Percentiles rank a stretch among this genome's conserved stretches.
Evolutionary conservation across 2,329 filamentous ascomycete genomes (phyloP).

Genomic region (Daldinia sp.): DNA sequence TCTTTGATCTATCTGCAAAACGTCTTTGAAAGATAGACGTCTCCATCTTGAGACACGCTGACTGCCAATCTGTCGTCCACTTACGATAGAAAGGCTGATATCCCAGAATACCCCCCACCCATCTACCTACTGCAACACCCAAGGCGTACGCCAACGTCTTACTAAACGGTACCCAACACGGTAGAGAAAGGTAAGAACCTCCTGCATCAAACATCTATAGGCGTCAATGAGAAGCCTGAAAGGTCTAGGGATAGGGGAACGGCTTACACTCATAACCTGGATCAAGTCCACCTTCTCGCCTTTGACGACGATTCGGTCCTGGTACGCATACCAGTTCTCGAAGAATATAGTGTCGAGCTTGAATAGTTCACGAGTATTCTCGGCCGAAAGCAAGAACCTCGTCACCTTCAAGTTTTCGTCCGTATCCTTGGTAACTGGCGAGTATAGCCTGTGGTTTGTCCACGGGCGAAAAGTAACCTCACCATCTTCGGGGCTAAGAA

Average conservation of each 20-base stretch:
- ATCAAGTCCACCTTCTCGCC: constrained; percentile 40
- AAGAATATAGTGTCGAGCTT: constrained; percentile 47
- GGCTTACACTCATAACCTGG: constrained; percentile 44
- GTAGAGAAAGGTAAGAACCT: constrained; percentile 49
- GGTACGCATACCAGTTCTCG: constrained; percentile 49
- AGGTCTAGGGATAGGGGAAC: background rate
- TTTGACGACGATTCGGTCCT: constrained; percentile 44
- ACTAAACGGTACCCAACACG: constrained; percentile 50
- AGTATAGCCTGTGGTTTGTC: constrained; percentile 42
- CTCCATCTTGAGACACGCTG: constrained; percentile 48
- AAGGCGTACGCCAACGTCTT: constrained; percentile 40
- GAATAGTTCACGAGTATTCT: constrained; percentile 41
- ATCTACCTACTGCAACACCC: constrained; percentile 50
- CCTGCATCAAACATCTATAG: constrained; percentile 52
- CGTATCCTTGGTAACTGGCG: constrained; percentile 28
- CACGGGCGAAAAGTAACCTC: constrained; percentile 39
- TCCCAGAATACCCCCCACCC: constrained; percentile 49
- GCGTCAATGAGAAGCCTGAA: background rate
- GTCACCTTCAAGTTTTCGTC: constrained; percentile 33
- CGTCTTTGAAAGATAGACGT: constrained; percentile 42
- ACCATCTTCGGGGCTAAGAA: constrained; percentile 38
- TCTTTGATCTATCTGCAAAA: constrained; percentile 35
- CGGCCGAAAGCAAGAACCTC: constrained; percentile 43
- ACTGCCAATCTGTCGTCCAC: constrained; percentile 51
- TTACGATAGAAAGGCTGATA: constrained; percentile 50